Evolutionary conservation across 2,329 filamentous ascomycete species (phyloP).

Genomic region (Dactylella cylindrospora): DNA sequence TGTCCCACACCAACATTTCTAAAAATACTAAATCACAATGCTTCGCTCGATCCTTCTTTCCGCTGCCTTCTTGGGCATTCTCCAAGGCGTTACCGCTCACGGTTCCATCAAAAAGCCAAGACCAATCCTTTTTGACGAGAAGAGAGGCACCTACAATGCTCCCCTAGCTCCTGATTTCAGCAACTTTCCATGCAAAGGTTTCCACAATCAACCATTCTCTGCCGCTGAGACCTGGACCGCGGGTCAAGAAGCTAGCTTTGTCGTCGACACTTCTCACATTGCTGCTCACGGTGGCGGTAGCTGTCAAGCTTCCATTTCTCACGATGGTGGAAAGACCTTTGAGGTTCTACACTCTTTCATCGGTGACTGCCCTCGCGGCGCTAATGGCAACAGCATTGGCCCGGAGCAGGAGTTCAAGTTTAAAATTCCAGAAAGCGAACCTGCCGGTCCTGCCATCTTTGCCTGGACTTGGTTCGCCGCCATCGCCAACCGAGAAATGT

Average conservation of each 20-base stretch:
- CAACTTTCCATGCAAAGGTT: slow-evolving; percentile 77
- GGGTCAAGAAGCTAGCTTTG: slow-evolving; percentile 42
- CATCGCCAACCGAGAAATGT: slow-evolving; percentile 77
- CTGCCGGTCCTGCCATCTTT: slow-evolving; percentile 44
- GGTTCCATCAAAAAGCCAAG: slow-evolving; percentile 62
- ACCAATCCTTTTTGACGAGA: slow-evolving; percentile 60
- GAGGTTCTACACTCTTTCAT: slow-evolving; percentile 87
- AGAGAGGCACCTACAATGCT: slow-evolving; percentile 63
- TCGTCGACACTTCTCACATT: slow-evolving; percentile 11
- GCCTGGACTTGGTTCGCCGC: slow-evolving; percentile 73
- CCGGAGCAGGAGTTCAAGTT: slow-evolving; percentile 70
- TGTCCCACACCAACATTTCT: background rate
- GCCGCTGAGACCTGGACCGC: slow-evolving; percentile 43
- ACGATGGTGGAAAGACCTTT: slow-evolving; percentile 74
- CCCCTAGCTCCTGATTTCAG: slow-evolving; percentile 64
- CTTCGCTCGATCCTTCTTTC: slow-evolving; percentile 47
- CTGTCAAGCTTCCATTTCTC: slow-evolving; percentile 84
- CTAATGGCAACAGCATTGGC: slow-evolving; percentile 54
- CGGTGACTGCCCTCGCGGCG: slow-evolving; percentile 73
- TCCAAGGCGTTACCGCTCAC: slow-evolving; percentile 53
- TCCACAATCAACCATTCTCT: slow-evolving; percentile 52
- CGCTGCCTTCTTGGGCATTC: slow-evolving; percentile 54
- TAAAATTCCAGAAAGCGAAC: slow-evolving; percentile 57
- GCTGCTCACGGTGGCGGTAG: slow-evolving; percentile 88
- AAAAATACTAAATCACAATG: slow-evolving; percentile 8